These are phyloP conservation scores for Mycena sp. DNA, from an alignment of 1,284 basidiomycete genomes.

Conservation along the genomic window DNA sequence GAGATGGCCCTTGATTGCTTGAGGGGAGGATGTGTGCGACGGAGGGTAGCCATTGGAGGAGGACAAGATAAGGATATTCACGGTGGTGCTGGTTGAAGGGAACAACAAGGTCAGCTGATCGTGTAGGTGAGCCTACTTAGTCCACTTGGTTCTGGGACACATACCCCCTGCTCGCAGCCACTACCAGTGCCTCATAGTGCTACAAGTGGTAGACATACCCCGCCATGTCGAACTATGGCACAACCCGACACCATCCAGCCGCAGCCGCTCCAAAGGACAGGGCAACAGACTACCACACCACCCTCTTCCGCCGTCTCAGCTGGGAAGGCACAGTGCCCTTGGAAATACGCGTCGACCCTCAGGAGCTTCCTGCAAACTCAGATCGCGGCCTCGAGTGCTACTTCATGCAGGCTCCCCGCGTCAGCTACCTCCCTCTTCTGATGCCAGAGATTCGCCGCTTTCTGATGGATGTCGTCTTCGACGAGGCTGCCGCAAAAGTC, in stretches of 20 bases:
- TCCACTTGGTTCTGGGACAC: too few species aligned
- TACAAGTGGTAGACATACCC: too few species aligned
- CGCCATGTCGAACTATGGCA: slow-evolving; percentile 68
- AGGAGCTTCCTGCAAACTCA: slow-evolving; percentile 87
- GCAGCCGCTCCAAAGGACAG: slow-evolving; percentile 57
- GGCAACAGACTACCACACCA: slow-evolving; percentile 65
- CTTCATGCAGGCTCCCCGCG: slow-evolving; percentile 86
- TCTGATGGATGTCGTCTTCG: slow-evolving; percentile 89
- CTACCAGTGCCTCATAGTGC: too few species aligned
- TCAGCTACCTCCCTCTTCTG: slow-evolving; percentile 91
- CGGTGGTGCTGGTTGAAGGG: too few species aligned
- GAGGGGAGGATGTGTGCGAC: slow-evolving; percentile 40
- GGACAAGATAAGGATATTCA: slow-evolving; percentile 30
- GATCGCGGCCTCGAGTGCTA: slow-evolving; percentile 89
- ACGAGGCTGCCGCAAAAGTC: slow-evolving; percentile 75
- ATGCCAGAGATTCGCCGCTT: slow-evolving; percentile 86
- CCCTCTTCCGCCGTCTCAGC: slow-evolving; percentile 80
- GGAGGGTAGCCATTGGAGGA: slow-evolving; percentile 37
- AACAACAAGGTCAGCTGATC: slow-evolving; percentile 25
- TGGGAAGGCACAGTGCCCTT: slow-evolving; percentile 90
- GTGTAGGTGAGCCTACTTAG: too few species aligned
- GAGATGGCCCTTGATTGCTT: slow-evolving; percentile 40
- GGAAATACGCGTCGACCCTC: slow-evolving; percentile 84
- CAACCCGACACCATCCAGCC: slow-evolving; percentile 63
- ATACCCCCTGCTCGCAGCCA: too few species aligned